phyloP scores from a whole-genome alignment of 2,329 filamentous ascomycete species.

The Sporothrix globosa region DNA sequence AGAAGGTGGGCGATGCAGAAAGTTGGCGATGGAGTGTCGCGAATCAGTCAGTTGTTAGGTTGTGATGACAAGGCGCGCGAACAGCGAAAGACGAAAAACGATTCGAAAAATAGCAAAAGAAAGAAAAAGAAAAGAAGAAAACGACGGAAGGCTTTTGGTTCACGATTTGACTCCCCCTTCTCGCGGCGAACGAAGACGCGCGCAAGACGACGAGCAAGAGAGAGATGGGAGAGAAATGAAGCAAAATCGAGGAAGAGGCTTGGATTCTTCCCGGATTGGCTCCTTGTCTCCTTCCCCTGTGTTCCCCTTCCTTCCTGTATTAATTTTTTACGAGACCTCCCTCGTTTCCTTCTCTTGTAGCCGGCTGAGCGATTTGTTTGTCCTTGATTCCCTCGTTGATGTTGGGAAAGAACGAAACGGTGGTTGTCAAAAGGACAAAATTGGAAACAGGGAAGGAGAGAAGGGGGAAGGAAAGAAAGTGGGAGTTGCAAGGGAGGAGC shows the following conservation, averaged over 20 bases:
- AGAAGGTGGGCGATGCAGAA: constrained; percentile 14
- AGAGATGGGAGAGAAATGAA: constrained; percentile 9
- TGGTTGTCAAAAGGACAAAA: neutral
- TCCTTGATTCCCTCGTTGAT: constrained; percentile 20
- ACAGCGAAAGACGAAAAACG: neutral
- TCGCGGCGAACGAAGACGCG: constrained; percentile 13
- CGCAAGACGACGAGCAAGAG: constrained; percentile 4
- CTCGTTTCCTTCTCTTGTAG: constrained; percentile 25
- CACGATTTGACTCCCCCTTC: neutral
- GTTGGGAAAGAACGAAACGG: constrained; percentile 22
- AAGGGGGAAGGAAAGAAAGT: constrained; percentile 13
- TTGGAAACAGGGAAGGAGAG: constrained; percentile 18
- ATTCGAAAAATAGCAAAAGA: constrained; percentile 18
- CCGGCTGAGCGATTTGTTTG: neutral
- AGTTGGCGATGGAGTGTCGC: constrained; percentile 20
- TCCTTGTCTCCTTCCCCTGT: neutral
- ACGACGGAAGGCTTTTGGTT: constrained; percentile 16
- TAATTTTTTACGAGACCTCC: constrained; percentile 27
- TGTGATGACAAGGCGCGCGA: constrained; percentile 1
- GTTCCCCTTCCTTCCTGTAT: constrained; percentile 19
- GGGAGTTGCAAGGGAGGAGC: constrained; percentile 21
- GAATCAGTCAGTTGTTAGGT: neutral
- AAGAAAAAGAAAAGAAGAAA: neutral
- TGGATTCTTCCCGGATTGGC: neutral
- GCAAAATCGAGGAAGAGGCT: constrained; percentile 10